Evolutionary conservation across 2,329 filamentous ascomycete genomes (phyloP).

Genomic region (Metarhizium humberi): DNA sequence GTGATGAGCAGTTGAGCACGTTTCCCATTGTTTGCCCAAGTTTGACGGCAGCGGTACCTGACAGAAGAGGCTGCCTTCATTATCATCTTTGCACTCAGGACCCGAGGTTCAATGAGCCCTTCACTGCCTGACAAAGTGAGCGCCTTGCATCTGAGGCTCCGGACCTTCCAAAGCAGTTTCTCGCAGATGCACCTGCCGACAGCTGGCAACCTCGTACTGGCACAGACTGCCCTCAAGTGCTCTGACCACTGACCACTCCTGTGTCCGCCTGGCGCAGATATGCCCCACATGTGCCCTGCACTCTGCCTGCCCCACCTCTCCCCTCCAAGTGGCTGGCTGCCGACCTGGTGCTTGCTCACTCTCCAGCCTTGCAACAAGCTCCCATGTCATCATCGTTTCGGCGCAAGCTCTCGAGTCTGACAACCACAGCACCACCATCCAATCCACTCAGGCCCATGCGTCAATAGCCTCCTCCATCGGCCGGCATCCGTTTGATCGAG

Average conservation of each 20-base stretch:
- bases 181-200: too few relatives aligned
- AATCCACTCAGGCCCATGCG: background rate
- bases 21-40: background rate
- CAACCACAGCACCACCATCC: background rate
- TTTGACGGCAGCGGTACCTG: background rate
- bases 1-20: background rate
- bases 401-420: background rate
- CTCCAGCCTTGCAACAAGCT: background rate
- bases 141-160: too few relatives aligned
- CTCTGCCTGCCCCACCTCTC: background rate
- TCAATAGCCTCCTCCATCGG: background rate
- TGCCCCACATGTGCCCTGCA: background rate
- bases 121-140: too few relatives aligned
- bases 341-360: background rate
- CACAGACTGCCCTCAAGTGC: too few relatives aligned
- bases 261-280: background rate
- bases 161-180: too few relatives aligned
- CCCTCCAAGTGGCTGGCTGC: background rate
- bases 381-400: background rate
- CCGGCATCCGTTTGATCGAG: background rate
- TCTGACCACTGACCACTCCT: background rate
- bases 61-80: too few relatives aligned
- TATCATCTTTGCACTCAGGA: too few relatives aligned
- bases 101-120: too few relatives aligned
- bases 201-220: too few relatives aligned